Conservation (phyloP, 441 rosid genomes). For the Kokia cookei region DNA sequence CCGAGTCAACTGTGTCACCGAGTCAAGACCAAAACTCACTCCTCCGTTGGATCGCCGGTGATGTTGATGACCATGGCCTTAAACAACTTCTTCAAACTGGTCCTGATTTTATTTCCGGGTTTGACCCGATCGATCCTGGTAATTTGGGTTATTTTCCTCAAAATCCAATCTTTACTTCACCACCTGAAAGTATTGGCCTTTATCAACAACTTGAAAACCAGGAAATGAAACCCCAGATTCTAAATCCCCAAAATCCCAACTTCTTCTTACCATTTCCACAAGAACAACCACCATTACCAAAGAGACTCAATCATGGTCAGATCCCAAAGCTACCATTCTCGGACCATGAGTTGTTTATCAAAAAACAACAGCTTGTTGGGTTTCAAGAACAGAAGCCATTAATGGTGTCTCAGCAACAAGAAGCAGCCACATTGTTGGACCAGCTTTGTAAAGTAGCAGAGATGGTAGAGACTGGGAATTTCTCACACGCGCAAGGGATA, state of each 20-base stretch:
- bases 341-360: constrained; percentile 29
- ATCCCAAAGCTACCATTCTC: constrained; percentile 26
- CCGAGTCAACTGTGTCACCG: constrained; percentile 26
- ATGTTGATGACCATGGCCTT: constrained; percentile 49
- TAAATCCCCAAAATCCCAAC: constrained; percentile 28
- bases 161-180: constrained; percentile 21
- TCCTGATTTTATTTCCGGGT: neutral
- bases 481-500: constrained; percentile 84
- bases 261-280: constrained; percentile 31
- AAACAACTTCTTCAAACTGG: constrained; percentile 40
- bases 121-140: constrained; percentile 19
- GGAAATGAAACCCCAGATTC: constrained; percentile 44
- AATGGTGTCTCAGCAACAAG: constrained; percentile 17
- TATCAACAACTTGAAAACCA: constrained; percentile 21
- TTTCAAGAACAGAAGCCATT: constrained; percentile 27
- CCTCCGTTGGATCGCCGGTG: constrained; percentile 44
- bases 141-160: constrained; percentile 24
- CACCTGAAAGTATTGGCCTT: constrained; percentile 17
- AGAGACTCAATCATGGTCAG: constrained; percentile 36
- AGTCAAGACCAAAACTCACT: constrained; percentile 51
- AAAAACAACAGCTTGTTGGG: constrained; percentile 28
- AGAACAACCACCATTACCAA: constrained; percentile 36
- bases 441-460: constrained; percentile 57
- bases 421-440: constrained; percentile 41
- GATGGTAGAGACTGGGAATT: constrained; percentile 53